Evolutionary conservation across 2,329 filamentous ascomycete genomes (phyloP), one percentile per base, ranked within the genome.

Genomic region (Plectosphaerella cucumerina): DNA sequence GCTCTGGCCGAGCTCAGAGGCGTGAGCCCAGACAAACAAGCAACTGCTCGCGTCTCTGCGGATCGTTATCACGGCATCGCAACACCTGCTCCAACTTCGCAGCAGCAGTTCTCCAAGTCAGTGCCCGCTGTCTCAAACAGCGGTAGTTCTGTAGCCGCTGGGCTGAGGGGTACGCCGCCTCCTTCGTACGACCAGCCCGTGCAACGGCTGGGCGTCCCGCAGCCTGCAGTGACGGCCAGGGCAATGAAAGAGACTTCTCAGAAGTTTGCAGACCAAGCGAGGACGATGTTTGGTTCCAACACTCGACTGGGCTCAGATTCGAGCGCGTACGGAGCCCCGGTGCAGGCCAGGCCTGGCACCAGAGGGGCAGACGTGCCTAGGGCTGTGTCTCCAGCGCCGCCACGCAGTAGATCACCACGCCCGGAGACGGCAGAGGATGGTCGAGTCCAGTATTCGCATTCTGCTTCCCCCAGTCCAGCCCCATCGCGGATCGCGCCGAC

Each of bases 221-320:
- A 93, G 52, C 91, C 93, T 2, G 94, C 94, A 2, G 90, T 95
- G 54, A 99, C 95, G 1, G 89, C 90, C 4, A 89, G 87, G 56
- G 90, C 94, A 45, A 99, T 99, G 95, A 90, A 96, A 64, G 89
- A 96, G 67, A 90, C 92, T 4, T 94, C 91, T 0, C 87, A 95
- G 60, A 91, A 91, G 68, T 97, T 93, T 62, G 84, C 88, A 20
- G 83, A 85, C 44, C 89, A 97, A 67, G 90, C 89, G 3, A 82
- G 90, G 42, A 90, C 80, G 62, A 86, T 97, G 74, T 94, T 95
- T 67, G 76, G 63, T 31, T 57, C 62, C 2, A 41, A 49, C 17
- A 67, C 63, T 20, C 66, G 69, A 12, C 67, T 70, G 2, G 65
- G 64, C n/a, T 72, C 69, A 2, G 65, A 64, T 15, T 72, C 69